Percentiles rank a stretch among this genome's conserved stretches.
Conservation (phyloP, 2,329 filamentous ascomycete genomes). For the Pseudonectria foliicola region DNA sequence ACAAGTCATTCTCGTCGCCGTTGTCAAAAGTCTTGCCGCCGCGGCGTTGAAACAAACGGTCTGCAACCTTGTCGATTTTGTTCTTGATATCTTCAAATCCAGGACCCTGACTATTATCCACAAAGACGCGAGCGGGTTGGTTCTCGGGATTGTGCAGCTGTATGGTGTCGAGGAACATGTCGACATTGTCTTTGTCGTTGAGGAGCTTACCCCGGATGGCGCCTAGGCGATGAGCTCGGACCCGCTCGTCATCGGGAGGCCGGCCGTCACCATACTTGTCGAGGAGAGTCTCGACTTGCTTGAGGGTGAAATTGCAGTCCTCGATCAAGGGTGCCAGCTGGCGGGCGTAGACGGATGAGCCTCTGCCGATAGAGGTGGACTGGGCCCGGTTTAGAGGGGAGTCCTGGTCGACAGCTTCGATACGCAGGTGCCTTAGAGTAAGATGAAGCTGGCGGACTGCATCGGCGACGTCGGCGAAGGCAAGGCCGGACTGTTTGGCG, state of each 20-base stretch:
- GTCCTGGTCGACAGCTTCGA: conserved; percentile 49
- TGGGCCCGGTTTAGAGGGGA: conserved; percentile 43
- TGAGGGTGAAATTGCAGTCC: conserved; percentile 48
- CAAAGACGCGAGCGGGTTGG: conserved; percentile 22
- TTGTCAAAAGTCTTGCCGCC: conserved; percentile 31
- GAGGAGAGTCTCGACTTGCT: conserved; percentile 47
- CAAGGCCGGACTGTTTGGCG: conserved; percentile 37
- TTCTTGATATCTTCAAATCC: conserved; percentile 50
- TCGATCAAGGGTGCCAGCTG: conserved; percentile 46
- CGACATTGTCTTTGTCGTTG: conserved; percentile 45
- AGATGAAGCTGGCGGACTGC: conserved; percentile 48
- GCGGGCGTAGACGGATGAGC: conserved; percentile 34
- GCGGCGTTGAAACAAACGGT: conserved; percentile 39
- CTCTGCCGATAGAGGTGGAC: conserved; percentile 12
- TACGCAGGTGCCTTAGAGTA: conserved; percentile 49
- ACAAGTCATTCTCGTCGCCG: conserved; percentile 43
- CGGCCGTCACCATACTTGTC: conserved; percentile 35
- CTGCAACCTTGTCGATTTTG: conserved; percentile 52
- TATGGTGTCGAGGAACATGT: conserved; percentile 50
- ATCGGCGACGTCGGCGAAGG: conserved; percentile 42
- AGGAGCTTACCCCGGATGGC: conserved; percentile 40
- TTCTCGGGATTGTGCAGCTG: conserved; percentile 44
- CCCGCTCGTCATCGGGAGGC: conserved; percentile 22
- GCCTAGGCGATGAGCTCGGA: conserved; percentile 32
- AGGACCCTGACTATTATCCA: conserved; percentile 28